These are phyloP conservation scores for Discostella pseudostelligera DNA, from an alignment of 108 stramenopile genomes.

Conservation along the genomic window DNA sequence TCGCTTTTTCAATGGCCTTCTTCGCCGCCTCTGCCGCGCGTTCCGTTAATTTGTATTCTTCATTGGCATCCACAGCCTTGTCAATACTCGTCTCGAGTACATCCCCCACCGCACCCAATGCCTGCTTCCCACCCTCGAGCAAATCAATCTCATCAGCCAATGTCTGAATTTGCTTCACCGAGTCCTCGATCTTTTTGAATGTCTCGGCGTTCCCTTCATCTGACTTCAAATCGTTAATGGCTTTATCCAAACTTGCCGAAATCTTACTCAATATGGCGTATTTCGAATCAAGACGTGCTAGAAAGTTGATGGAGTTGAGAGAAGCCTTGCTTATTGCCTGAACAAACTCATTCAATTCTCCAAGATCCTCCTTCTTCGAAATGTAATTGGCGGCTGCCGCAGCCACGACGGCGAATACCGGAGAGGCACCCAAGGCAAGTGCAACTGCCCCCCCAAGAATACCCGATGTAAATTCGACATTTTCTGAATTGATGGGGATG, in stretches of 20 bases:
- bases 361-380: slow-evolving; percentile 47
- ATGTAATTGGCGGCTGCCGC: slow-evolving; percentile 50
- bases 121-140: slow-evolving; percentile 47
- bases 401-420: slow-evolving; percentile 35
- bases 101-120: slow-evolving; percentile 47
- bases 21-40: slow-evolving; percentile 43
- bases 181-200: slow-evolving; percentile 35
- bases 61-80: slow-evolving; percentile 48
- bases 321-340: slow-evolving; percentile 41
- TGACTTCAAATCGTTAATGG: slow-evolving; percentile 34
- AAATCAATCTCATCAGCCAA: slow-evolving; percentile 48
- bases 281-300: slow-evolving; percentile 48
- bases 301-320: slow-evolving; percentile 42
- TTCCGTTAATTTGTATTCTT: slow-evolving; percentile 49
- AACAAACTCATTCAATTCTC: slow-evolving; percentile 45
- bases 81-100: slow-evolving; percentile 48
- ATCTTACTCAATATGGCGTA: slow-evolving; percentile 39
- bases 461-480: slow-evolving; percentile 50
- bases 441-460: slow-evolving; percentile 35
- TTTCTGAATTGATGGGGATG: slow-evolving; percentile 48
- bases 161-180: slow-evolving; percentile 30
- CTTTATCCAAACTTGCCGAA: slow-evolving; percentile 26
- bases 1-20: slow-evolving; percentile 46
- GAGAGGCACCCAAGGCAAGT: slow-evolving; percentile 29
- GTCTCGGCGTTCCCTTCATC: slow-evolving; percentile 36